Evolutionary conservation across 2,329 filamentous ascomycete genomes (phyloP), one percentile per base, ranked within the genome.

Genomic region (Blumeriella jaapii): DNA sequence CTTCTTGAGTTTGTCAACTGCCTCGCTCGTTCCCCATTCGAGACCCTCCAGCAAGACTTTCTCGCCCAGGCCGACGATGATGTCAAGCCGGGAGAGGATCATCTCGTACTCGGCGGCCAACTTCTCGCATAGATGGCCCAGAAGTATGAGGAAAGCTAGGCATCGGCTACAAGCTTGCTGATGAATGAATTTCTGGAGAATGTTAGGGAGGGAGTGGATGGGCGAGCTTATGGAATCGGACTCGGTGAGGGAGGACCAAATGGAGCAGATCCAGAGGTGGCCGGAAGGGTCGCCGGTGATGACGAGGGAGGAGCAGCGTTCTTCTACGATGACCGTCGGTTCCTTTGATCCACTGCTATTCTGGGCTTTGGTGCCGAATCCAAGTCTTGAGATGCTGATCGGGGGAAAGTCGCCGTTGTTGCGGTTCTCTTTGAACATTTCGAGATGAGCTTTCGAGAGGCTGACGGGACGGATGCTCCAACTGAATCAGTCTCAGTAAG

Each of bases 251-350:
- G 44, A 40, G 7, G 44, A 49, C 42, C 38, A 41, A 6, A 49
- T 26, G 0, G 42, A 42, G 15, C 42, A 44, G 12, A 42, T 47
- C 46, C 44, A 49, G 4, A 35, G 19, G 20, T 38, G 20, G 4
- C 46, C 46, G 12, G 31, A 29, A 9, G 29, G 22, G 26, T 49
- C 44, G n/a, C 46, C 46, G 9, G 44, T 45, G 5, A 47, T 45
- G 22, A 49, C 46, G 6, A 49, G 22, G 9, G 44, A 45, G 4
- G 44, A 44, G 7, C 40, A 42, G 10, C 38, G 18, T 22, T 47
- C 42, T 34, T 44, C 39, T 10, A 46, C 36, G n/a, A 48, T 33
- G 18, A 31, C 31, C 9, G 26, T 34, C 1, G 33, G 13, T 5
- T 26, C 4, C 10, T 12, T 28, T 4, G 25, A 16, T 15, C 12